Percentiles rank a stretch among this genome's conserved stretches.
phyloP scores from a whole-genome alignment of 108 stramenopile species.

The Aureococcus anophagefferens region DNA sequence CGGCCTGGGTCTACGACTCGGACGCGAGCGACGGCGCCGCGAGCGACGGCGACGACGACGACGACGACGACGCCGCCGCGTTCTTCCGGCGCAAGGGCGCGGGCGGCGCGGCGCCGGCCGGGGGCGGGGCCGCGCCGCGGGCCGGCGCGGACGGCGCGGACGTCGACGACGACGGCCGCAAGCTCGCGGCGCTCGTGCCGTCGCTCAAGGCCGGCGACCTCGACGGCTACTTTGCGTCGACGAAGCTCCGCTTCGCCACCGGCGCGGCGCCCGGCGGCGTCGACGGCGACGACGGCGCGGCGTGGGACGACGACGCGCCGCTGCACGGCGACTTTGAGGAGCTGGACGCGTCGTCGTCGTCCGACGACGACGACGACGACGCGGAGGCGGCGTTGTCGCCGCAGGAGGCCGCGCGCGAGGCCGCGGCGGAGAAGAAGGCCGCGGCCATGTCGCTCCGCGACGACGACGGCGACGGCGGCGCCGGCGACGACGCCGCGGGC shows the following conservation, averaged over 20 bases:
- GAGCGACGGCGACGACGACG: slow-evolving; percentile 12
- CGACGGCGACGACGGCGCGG: neutral
- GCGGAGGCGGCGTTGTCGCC: slow-evolving; percentile 42
- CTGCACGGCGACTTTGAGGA: slow-evolving; percentile 86
- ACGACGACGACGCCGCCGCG: too few relatives aligned
- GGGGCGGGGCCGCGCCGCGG: neutral
- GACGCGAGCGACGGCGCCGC: slow-evolving; percentile 32
- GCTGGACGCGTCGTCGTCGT: slow-evolving; percentile 63
- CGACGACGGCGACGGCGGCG: slow-evolving; percentile 26
- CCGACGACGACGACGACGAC: slow-evolving; percentile 39
- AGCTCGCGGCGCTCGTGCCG: too few relatives aligned
- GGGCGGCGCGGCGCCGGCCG: slow-evolving; percentile 4
- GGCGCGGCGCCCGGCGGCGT: too few relatives aligned
- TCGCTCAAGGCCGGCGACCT: too few relatives aligned
- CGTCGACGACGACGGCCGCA: neutral
- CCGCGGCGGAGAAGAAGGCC: slow-evolving; percentile 4
- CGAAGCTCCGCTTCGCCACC: too few relatives aligned
- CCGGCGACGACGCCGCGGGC: slow-evolving; percentile 17
- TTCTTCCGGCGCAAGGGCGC: too few relatives aligned
- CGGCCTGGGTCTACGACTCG: neutral
- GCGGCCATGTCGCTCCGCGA: neutral
- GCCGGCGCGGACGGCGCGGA: neutral
- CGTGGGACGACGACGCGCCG: slow-evolving; percentile 27
- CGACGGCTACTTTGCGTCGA: too few relatives aligned
- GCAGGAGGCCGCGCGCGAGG: neutral